Evolutionary conservation across 805 yeast species (phyloP), one percentile per base, ranked within the genome.

Genomic region (Pichia manshurica): DNA sequence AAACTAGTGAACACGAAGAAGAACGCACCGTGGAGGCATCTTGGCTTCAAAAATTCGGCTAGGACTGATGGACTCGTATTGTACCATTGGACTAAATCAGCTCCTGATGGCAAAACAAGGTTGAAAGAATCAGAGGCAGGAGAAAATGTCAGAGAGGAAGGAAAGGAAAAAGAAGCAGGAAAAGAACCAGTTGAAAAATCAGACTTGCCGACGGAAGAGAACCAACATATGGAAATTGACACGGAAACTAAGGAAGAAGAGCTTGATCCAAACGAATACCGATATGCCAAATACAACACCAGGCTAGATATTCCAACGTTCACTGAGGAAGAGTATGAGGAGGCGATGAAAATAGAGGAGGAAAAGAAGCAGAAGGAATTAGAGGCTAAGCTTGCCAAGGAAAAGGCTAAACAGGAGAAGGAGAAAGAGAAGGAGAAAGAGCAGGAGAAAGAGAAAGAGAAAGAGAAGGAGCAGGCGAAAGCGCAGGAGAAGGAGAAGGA

Each of bases 1-100:
- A 75, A 79, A 55, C 72, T 87, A 45, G 78, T 78, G 49, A 68
- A 69, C 38, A 72, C 76, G 17, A 83, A 80, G 51, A 84, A 87
- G 0, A 75, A 93, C 0, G 39, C 44, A 10, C 89, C 96, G 0
- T 93, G 99, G 99, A 74, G 78, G 1, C 71, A 79, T 65, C 75
- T 75, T 17, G 67, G 72, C 4, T 93, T 91, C 60, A 72, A 68
- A 39, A 80, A 80, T 52, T 66, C 67, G 5, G 73, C 81, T 0
- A 69, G 84, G 47, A 58, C 55, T 3, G 82, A 78, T 41, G 79
- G 64, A 0, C 62, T 82, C 22, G 69, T 67, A 37, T 71, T 91
- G 36, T 69, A 71, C 48, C 98, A 93, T 65, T 93, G 99, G 98
- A 90, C 82, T 2, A 25, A 36, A 20, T 6, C 28, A 19, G n/a